Conservation (phyloP, 2,329 filamentous ascomycete genomes). For the Cercospora sojina region DNA sequence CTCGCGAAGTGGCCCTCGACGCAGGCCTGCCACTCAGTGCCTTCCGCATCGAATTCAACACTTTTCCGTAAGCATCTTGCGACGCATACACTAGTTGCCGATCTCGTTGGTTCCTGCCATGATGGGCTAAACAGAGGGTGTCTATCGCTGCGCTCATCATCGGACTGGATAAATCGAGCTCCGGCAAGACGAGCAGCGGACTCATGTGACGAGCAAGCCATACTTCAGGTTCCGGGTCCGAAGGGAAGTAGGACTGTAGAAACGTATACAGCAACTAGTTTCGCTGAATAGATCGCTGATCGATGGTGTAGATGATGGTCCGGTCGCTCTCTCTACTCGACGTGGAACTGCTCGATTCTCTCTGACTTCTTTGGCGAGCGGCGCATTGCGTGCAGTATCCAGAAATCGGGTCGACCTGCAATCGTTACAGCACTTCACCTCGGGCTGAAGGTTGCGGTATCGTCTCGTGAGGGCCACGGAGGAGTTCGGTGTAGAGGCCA, state of each 20-base stretch:
- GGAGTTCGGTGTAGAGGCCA: background rate
- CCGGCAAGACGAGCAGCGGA: slow-evolving; percentile 13
- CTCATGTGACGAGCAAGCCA: slow-evolving; percentile 18
- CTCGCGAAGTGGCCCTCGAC: slow-evolving; percentile 2
- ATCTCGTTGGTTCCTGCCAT: slow-evolving; percentile 11
- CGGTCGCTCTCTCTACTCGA: slow-evolving; percentile 4
- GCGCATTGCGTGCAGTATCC: slow-evolving; percentile 5
- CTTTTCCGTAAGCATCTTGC: slow-evolving; percentile 17
- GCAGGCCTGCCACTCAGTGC: slow-evolving; percentile 10
- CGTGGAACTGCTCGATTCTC: slow-evolving; percentile 1
- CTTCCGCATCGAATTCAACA: slow-evolving; percentile 10
- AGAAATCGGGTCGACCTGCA: slow-evolving; percentile 7
- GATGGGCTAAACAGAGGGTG: slow-evolving; percentile 19
- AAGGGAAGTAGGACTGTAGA: slow-evolving; percentile 14
- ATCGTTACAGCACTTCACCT: slow-evolving; percentile 1
- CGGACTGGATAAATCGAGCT: slow-evolving; percentile 18
- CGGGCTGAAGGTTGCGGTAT: background rate
- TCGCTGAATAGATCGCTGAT: slow-evolving; percentile 4
- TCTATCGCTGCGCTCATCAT: slow-evolving; percentile 19
- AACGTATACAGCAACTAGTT: slow-evolving; percentile 15
- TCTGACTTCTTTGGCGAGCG: background rate
- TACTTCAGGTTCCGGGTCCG: slow-evolving; percentile 13
- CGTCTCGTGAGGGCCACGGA: slow-evolving; percentile 1
- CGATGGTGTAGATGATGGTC: slow-evolving; percentile 5
- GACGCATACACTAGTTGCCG: slow-evolving; percentile 15